phyloP scores from a whole-genome alignment of 176 grass and related monocot species.

The Oryza rufipogon region DNA sequence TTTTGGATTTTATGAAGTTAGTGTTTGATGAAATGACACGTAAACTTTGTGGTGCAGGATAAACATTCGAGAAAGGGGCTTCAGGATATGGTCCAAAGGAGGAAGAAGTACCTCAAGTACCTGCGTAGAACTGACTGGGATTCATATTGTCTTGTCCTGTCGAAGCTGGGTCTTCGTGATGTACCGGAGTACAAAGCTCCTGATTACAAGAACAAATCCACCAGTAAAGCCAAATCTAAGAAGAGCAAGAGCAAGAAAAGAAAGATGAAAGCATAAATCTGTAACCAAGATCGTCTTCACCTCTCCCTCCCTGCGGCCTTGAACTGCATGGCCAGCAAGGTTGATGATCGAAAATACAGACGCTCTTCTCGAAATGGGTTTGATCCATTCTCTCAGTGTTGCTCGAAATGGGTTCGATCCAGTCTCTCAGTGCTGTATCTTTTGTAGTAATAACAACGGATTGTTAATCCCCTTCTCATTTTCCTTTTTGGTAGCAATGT shows the following conservation, averaged over 20 bases:
- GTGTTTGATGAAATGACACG: conserved; percentile 4
- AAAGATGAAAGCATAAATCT: conserved; percentile 48
- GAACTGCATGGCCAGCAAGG: conserved; percentile 1
- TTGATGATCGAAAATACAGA: background rate
- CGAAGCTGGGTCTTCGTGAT: conserved; percentile 81
- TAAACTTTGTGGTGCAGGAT: conserved; percentile 47
- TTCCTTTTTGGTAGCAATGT: background rate
- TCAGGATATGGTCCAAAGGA: conserved; percentile 88
- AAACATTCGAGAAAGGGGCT: conserved; percentile 95
- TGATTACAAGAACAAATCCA: conserved; percentile 69
- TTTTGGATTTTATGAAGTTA: background rate
- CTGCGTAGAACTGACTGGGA: conserved; percentile 92
- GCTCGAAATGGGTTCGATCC: background rate
- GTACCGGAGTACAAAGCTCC: conserved; percentile 70
- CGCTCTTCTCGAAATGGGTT: background rate
- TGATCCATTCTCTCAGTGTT: background rate
- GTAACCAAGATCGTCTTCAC: background rate
- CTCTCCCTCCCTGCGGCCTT: background rate
- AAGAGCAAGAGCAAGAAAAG: conserved; percentile 61
- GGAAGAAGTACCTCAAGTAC: conserved; percentile 94
- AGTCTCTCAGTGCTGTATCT: conserved; percentile 40
- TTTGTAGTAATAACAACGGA: conserved; percentile 39
- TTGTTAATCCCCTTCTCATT: background rate
- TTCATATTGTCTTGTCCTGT: conserved; percentile 82
- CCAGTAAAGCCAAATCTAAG: conserved; percentile 57